Percentiles rank a stretch among this genome's conserved stretches.
These are phyloP conservation scores for Phialophora macrospora DNA, from an alignment of 2,329 filamentous ascomycete species.

Conservation along the genomic window DNA sequence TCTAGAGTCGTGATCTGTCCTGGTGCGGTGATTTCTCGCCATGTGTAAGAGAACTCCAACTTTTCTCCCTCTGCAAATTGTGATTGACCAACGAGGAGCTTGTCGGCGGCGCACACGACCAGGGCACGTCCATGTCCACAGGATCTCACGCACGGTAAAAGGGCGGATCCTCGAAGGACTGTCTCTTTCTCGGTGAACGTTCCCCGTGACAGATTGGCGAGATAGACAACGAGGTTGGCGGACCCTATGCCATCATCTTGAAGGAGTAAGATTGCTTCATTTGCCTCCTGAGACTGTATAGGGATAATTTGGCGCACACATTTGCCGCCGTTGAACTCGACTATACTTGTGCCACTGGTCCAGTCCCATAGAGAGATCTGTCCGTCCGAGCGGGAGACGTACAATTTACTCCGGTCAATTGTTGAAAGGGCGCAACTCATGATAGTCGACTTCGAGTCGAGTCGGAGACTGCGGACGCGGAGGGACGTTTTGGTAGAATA, in stretches of 20 bases:
- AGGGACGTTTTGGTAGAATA: conserved; percentile 83
- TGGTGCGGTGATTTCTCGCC: conserved; percentile 60
- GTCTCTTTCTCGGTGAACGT: conserved; percentile 11
- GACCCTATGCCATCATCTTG: conserved; percentile 16
- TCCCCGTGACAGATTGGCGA: conserved; percentile 6
- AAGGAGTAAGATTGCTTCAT: conserved; percentile 26
- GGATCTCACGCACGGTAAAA: conserved; percentile 25
- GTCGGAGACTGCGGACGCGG: conserved; percentile 71
- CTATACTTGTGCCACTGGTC: conserved; percentile 49
- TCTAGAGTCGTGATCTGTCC: conserved; percentile 72
- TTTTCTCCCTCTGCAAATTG: conserved; percentile 43
- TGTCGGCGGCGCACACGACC: conserved; percentile 48
- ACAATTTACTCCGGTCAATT: conserved; percentile 57
- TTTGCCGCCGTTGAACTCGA: conserved; percentile 12
- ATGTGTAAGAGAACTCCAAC: conserved; percentile 52
- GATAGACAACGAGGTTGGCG: conserved; percentile 17
- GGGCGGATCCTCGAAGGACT: conserved; percentile 13
- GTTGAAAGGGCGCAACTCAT: conserved; percentile 59
- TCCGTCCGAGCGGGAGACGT: conserved; percentile 58
- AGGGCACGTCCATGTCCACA: conserved; percentile 43
- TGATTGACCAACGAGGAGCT: conserved; percentile 65
- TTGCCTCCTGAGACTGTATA: conserved; percentile 16
- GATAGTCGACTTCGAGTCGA: conserved; percentile 56
- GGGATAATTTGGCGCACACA: conserved; percentile 26
- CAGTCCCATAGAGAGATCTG: conserved; percentile 64